Percentiles rank a stretch among this genome's conserved stretches.
Evolutionary conservation across 495 filamentous ascomycete species (phyloP).

Genomic region (Aspergillus heteromorphus): DNA sequence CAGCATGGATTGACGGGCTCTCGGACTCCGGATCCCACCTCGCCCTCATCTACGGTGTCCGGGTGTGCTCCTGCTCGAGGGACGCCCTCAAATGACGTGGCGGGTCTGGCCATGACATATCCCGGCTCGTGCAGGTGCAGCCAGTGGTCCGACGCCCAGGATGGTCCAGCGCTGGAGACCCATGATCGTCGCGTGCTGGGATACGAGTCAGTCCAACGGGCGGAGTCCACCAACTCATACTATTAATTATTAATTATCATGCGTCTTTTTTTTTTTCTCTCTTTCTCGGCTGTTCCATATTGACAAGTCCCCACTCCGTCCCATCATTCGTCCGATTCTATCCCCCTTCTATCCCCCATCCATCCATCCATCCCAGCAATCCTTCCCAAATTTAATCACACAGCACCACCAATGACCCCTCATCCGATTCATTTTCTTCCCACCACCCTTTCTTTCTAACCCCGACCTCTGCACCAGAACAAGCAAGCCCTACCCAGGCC

Average conservation of each 20-base stretch:
- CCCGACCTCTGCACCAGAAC: background rate
- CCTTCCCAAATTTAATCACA: no score
- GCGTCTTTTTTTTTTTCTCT: background rate
- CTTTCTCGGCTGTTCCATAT: background rate
- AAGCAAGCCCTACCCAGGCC: background rate
- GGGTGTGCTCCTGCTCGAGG: no score
- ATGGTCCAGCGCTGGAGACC: background rate
- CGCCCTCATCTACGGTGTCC: no score
- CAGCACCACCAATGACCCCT: background rate
- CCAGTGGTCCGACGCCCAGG: background rate
- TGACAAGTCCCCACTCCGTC: background rate
- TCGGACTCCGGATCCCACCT: background rate
- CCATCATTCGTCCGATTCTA: background rate
- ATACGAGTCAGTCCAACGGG: background rate
- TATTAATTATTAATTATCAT: background rate
- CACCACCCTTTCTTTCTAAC: background rate
- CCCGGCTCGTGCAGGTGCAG: background rate
- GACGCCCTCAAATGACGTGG: background rate
- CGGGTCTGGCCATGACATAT: background rate
- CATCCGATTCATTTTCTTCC: background rate
- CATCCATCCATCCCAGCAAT: background rate
- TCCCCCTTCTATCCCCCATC: background rate
- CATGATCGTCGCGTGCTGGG: background rate
- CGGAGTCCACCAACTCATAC: background rate
- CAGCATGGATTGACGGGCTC: slow-evolving; percentile 10